Evolutionary conservation across 805 yeast species (phyloP), one percentile per base, ranked within the genome.

Genomic region (Trichomonascus vanleenenianus): DNA sequence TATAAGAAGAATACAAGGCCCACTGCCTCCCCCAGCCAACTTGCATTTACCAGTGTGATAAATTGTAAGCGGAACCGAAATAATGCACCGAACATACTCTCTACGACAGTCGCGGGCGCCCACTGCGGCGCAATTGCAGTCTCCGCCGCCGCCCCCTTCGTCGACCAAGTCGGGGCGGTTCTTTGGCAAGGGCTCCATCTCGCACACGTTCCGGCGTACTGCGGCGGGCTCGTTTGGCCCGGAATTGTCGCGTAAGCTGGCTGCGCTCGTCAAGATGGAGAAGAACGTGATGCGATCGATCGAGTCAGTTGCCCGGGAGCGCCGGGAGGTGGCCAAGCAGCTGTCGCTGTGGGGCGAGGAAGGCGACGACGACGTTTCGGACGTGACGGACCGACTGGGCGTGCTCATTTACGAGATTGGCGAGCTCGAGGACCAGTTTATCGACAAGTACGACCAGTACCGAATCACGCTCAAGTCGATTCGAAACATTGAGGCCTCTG

Each of bases 41-140:
- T 8, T 5, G 8, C 27, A 22, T 4, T 22, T 22, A 8, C 4
- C 27, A 22, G n/a, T n/a, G n/a, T n/a, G n/a, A n/a, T n/a, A n/a
- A n/a, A 22, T 22, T 22, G 27, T 22, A 22, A 22, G n/a, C n/a
- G 6, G 3, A 9, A 36, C 39, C 3, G 15, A 11, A 30, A 57
- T 45, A 46, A 93, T 93, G 98, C 97, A 91, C 77, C 85, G 97
- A 82, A 91, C 98, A 42, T 93, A 93, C 72, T 91, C 98, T 31
- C 76, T 91, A 70, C 88, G 98, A 79, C 81, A 88, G 59, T 67
- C 83, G 46, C 85, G 96, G 70, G 97, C 97, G 34, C 98, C 98
- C 51, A 89, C 98, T 47, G 97, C 97, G 50, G 79, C 96, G 55
- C 96, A 91, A 71, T 70, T 91, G 69, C 89, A 83, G 65, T 76